Base-by-base conservation (phyloP, 139 green algal species). In the Chlamydomonas schloesseri region DNA sequence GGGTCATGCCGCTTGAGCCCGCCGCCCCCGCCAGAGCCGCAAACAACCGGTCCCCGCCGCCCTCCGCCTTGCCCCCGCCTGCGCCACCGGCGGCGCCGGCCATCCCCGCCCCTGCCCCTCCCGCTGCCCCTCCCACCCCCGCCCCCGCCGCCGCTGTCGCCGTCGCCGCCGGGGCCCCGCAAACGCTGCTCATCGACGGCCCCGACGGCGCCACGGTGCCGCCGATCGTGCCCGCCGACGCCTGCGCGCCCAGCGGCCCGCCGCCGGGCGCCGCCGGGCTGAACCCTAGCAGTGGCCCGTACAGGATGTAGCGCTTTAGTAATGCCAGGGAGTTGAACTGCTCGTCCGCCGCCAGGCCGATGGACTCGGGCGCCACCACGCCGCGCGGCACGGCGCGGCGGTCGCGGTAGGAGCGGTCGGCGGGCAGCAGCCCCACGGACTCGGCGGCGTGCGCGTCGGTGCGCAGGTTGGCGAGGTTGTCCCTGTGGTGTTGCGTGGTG, bases 261-360 rank as follows among this genome's bases (percentile, higher is more conserved):
- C 31, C 77, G 37, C 64, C 70, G 65, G 65, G 46, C 21, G 26
- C 46, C 23, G 76, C 17, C 10, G 36, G 60, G 60, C 60, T 26
- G 26, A 86, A 74, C 10, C 80, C 80, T 23, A 86, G 80, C 50
- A 78, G 15, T 24, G 80, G 80, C 4, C 80, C 80, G 68, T 86
- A 86, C 68, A 86, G 33, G 47, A 86, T 73, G 80, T 86, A 86
- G 4, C 86, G 80, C 60, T 90, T 90, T 14, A 90, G 79, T 28
- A 90, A 33, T 0, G 75, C 71, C 29, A 90, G 46, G 79, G 64
- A 69, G 58, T 87, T 87, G 71, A 86, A 90, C 21, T 50, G 55
- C 33, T 90, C 86, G 65, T 90, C 86, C 14, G 68, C 62, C 31
- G 79, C 55, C 64, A 90, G 72, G 47, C 86, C 86, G 37, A 84